Evolutionary conservation across 2,329 filamentous ascomycete species (phyloP).

Genomic region (Verticillium tricorpus): DNA sequence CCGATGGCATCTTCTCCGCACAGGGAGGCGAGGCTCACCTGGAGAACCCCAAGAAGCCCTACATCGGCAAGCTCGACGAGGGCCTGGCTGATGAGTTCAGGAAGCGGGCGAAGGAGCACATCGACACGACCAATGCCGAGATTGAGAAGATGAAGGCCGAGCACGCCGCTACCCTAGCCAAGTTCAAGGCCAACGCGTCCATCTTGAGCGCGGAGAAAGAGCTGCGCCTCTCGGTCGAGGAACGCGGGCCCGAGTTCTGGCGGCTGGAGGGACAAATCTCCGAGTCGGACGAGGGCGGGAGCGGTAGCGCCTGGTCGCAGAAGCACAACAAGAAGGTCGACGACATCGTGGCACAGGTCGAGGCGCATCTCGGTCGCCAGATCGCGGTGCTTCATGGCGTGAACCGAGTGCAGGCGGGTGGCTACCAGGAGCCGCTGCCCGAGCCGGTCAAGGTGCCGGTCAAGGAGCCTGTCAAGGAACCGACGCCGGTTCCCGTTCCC

Average conservation of each 20-base stretch:
- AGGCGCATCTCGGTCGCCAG: constrained; percentile 63
- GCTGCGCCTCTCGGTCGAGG: constrained; percentile 61
- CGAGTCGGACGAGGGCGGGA: constrained; percentile 44
- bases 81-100: constrained; percentile 82
- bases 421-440: constrained; percentile 59
- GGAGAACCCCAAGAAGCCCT: constrained; percentile 50
- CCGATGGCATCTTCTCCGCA: constrained; percentile 77
- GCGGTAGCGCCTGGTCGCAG: constrained; percentile 33
- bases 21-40: constrained; percentile 48
- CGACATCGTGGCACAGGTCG: constrained; percentile 70
- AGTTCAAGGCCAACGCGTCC: constrained; percentile 65
- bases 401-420: constrained; percentile 72
- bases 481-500: constrained; percentile 13
- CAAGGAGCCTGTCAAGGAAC: constrained; percentile 19
- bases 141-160: constrained; percentile 79
- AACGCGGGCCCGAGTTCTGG: constrained; percentile 57
- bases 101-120: constrained; percentile 67
- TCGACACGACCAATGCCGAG: constrained; percentile 70
- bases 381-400: constrained; percentile 61
- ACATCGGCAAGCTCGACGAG: constrained; percentile 63
- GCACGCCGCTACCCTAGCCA: constrained; percentile 71
- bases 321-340: constrained; percentile 56
- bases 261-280: constrained; percentile 53
- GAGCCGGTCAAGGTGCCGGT: constrained; percentile 29
- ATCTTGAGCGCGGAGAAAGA: constrained; percentile 73